phyloP scores from a whole-genome alignment of 805 yeast genomes.

The Kuraishia piskuri region DNA sequence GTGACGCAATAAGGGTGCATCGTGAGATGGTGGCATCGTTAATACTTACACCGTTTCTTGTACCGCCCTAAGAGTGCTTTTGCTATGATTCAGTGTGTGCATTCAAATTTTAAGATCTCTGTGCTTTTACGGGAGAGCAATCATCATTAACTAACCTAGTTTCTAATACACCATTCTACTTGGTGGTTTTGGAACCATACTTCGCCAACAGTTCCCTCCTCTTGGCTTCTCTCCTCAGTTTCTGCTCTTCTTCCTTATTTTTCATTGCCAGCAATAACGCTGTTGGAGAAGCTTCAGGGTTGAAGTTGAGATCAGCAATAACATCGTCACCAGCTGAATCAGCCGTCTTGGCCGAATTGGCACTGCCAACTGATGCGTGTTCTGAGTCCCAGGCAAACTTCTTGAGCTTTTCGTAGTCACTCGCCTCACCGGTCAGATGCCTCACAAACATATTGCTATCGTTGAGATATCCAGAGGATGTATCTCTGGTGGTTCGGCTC shows the following conservation, averaged over 20 bases:
- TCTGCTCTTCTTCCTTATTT: slow-evolving; percentile 21
- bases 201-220: slow-evolving; percentile 24
- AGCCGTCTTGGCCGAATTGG: slow-evolving; percentile 10
- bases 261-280: slow-evolving; percentile 28
- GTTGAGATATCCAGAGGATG: slow-evolving; percentile 18
- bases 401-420: slow-evolving; percentile 38
- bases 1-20: no score
- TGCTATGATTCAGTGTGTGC: no score
- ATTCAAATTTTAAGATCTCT: no score
- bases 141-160: no score
- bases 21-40: no score
- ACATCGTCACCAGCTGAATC: slow-evolving; percentile 9
- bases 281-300: slow-evolving; percentile 39
- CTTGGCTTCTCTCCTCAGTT: slow-evolving; percentile 18
- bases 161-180: no score
- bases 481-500: slow-evolving; percentile 31
- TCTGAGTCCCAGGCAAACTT: slow-evolving; percentile 36
- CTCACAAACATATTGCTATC: slow-evolving; percentile 43
- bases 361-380: slow-evolving; percentile 5
- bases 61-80: no score
- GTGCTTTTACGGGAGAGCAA: no score
- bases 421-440: slow-evolving; percentile 48
- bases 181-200: no score
- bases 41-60: no score
- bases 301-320: slow-evolving; percentile 14